Base-by-base conservation (phyloP, 1,284 basidiomycete species). In the Ganoderma sinense region DNA sequence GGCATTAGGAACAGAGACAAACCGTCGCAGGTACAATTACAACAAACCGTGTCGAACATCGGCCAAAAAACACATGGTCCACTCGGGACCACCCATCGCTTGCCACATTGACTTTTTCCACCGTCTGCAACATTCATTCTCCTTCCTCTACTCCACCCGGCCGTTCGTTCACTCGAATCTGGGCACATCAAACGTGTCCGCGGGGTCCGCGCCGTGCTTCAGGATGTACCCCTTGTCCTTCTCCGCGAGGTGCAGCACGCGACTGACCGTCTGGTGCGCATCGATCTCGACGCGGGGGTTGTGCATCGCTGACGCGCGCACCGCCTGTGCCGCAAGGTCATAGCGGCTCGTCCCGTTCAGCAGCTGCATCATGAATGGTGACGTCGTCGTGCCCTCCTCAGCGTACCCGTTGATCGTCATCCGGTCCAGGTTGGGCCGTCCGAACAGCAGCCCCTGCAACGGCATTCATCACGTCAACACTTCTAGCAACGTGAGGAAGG, bases 321-420 rank as follows among this genome's bases (percentile, higher is more conserved):
- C 82, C 20, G 90, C 91, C 31, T 83, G 83, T 2, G 86, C 80
- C 33, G 91, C 91, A 61, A 92, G 84, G 68, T 90, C 82, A 78
- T 88, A 92, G 43, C 91, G 84, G 51, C 90, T 91, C 1, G 89
- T 90, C 64, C 83, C 80, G 78, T 92, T 92, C 77, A 84, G 84
- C 16, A 92, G 78, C 91, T 92, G 90, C 91, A 92, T 92, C 87
- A 91, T 89, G 70, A 92, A 89, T 10, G 90, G 89, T 23, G 88
- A 87, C 23, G 91, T 91, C 40, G 90, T 91, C 3, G 90, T 91
- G 13, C 91, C 91, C 79, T 92, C 91, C 77, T 92, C 91, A 53
- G 80, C 82, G 75, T 91, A 85, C 72, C 91, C 91, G 48, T 83
- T 84, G 43, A 92, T 88, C 0, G 82, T 78, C 33, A 91, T 81